Conservation (phyloP, 2,329 filamentous ascomycete species). For the Penicillium sp. region DNA sequence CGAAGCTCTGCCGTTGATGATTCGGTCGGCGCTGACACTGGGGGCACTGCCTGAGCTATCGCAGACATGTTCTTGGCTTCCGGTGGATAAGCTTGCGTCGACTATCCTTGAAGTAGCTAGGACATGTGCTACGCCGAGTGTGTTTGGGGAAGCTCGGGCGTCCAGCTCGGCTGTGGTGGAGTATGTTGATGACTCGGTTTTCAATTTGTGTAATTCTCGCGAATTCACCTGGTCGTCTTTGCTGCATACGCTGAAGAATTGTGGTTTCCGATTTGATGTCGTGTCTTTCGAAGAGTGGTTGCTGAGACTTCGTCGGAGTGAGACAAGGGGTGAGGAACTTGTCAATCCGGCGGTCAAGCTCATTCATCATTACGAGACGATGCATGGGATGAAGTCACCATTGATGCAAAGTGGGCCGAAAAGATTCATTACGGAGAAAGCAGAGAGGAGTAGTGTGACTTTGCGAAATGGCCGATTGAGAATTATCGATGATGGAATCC, state of each 20-base stretch:
- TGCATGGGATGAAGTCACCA: slow-evolving; percentile 14
- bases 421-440: slow-evolving; percentile 22
- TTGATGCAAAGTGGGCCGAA: not conserved
- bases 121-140: slow-evolving; percentile 6
- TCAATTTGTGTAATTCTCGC: slow-evolving; percentile 26
- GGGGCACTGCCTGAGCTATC: slow-evolving; percentile 20
- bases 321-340: slow-evolving; percentile 21
- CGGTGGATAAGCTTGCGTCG: slow-evolving; percentile 24
- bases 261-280: slow-evolving; percentile 30
- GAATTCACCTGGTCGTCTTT: slow-evolving; percentile 31
- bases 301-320: slow-evolving; percentile 24
- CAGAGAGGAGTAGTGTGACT: slow-evolving; percentile 24
- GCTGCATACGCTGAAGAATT: slow-evolving; percentile 22
- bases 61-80: slow-evolving; percentile 26
- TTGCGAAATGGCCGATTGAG: slow-evolving; percentile 21
- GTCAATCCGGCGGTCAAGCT: slow-evolving; percentile 30
- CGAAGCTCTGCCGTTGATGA: slow-evolving; percentile 28
- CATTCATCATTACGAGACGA: slow-evolving; percentile 24
- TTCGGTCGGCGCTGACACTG: slow-evolving; percentile 26
- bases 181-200: slow-evolving; percentile 20
- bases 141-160: not conserved
- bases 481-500: slow-evolving; percentile 27
- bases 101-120: slow-evolving; percentile 23
- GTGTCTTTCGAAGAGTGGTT: slow-evolving; percentile 32
- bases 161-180: not conserved